phyloP scores from a whole-genome alignment of 495 filamentous ascomycete species.

The Talaromyces liani region DNA sequence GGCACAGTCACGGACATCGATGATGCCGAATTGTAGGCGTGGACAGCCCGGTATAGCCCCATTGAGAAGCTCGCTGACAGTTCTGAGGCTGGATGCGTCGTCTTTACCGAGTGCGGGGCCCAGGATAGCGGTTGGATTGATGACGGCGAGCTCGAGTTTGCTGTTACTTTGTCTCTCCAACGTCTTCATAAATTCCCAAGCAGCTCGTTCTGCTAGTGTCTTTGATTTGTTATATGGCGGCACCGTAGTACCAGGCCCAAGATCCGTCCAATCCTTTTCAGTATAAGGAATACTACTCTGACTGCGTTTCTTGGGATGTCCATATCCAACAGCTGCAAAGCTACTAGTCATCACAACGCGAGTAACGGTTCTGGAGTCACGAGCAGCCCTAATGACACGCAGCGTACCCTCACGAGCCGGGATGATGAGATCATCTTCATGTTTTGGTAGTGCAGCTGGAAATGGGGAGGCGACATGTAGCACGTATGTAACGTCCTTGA shows the following conservation, averaged over 20 bases:
- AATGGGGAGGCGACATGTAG: conserved; percentile 4
- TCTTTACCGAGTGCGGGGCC: conserved; percentile 15
- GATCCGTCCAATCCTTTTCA: conserved; percentile 32
- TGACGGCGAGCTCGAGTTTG: conserved; percentile 26
- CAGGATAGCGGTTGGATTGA: conserved; percentile 27
- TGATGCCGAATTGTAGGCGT: background rate
- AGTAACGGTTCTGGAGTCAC: background rate
- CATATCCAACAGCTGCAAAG: background rate
- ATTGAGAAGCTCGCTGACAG: background rate
- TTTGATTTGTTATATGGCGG: conserved; percentile 31
- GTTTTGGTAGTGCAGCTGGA: conserved; percentile 1
- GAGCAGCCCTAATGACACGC: background rate
- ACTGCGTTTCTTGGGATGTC: conserved; percentile 13
- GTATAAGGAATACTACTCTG: conserved; percentile 22
- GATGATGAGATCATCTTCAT: conserved; percentile 6
- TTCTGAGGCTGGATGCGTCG: background rate
- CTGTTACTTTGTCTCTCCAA: conserved; percentile 15
- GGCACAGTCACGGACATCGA: conserved; percentile 21
- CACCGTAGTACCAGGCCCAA: conserved; percentile 11
- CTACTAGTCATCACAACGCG: conserved; percentile 6
- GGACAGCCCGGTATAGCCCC: conserved; percentile 1
- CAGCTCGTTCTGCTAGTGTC: conserved; percentile 25
- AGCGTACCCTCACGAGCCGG: conserved; percentile 6
- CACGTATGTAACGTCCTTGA: conserved; percentile 2
- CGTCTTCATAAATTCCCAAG: conserved; percentile 28